Percentiles rank a stretch among this genome's conserved stretches.
phyloP scores from a whole-genome alignment of 305 asterid species.

The Salvia sclarea region DNA sequence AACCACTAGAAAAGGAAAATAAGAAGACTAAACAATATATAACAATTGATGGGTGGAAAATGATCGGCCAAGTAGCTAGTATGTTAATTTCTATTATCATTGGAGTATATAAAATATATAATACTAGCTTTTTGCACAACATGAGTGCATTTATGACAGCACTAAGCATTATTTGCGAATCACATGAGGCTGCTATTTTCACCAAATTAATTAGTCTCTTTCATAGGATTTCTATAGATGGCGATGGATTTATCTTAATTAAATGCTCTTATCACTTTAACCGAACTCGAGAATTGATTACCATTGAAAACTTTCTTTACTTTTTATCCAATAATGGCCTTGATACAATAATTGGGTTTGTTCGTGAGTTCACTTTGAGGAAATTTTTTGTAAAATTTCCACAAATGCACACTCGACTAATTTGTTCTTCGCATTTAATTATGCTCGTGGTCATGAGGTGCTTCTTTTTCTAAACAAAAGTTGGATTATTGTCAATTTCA shows the following conservation, averaged over 20 bases:
- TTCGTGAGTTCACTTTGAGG: background rate
- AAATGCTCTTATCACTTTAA: conserved; percentile 7
- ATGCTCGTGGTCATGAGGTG: background rate
- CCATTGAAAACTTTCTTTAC: background rate
- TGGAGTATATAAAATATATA: conserved; percentile 15
- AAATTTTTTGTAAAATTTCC: background rate
- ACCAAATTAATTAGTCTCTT: conserved; percentile 1
- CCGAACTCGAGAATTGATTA: background rate
- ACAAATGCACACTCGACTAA: background rate
- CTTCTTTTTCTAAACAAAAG: conserved; percentile 1
- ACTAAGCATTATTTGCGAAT: conserved; percentile 31
- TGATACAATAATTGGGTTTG: background rate
- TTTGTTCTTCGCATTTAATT: background rate
- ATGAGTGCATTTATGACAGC: conserved; percentile 35
- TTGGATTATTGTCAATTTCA: conserved; percentile 25
- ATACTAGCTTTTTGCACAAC: conserved; percentile 22
- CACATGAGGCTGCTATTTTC: conserved; percentile 22
- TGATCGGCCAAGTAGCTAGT: conserved; percentile 24
- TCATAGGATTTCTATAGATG: conserved; percentile 17
- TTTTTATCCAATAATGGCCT: background rate
- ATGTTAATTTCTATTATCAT: background rate
- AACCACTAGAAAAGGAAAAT: conserved; percentile 35
- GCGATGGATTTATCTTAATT: background rate
- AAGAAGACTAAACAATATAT: background rate
- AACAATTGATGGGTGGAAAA: conserved; percentile 26